Conservation (phyloP, 495 filamentous ascomycete species). For the Acidomyces sp. region DNA sequence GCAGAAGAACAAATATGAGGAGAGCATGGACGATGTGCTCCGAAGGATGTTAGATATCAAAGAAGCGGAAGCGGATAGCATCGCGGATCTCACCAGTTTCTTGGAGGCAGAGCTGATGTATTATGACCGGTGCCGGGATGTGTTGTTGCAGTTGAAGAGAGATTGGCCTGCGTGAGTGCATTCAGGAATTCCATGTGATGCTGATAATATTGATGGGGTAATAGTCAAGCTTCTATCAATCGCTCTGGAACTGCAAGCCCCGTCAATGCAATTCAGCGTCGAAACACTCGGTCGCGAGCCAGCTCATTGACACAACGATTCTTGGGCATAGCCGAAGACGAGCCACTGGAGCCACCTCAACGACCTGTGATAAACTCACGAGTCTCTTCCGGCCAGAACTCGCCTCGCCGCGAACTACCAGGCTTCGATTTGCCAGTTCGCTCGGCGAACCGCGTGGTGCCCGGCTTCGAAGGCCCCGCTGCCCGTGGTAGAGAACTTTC, state of each 20-base stretch:
- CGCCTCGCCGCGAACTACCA: conserved; percentile 26
- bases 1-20: conserved; percentile 93
- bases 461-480: conserved; percentile 46
- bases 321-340: conserved; percentile 43
- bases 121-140: conserved; percentile 77
- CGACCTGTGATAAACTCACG: conserved; percentile 43
- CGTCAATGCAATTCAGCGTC: conserved; percentile 27
- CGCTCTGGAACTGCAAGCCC: conserved; percentile 9
- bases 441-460: conserved; percentile 34
- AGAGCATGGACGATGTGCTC: conserved; percentile 83
- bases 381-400: conserved; percentile 28
- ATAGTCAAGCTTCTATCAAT: neutral
- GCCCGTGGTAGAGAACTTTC: conserved; percentile 39
- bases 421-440: conserved; percentile 29
- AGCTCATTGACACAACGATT: conserved; percentile 48
- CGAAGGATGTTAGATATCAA: conserved; percentile 95
- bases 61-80: conserved; percentile 73
- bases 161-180: conserved; percentile 45
- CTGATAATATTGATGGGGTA: conserved; percentile 17
- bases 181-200: neutral
- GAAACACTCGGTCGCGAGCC: conserved; percentile 45
- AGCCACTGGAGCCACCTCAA: conserved; percentile 37
- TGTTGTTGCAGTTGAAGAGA: conserved; percentile 50
- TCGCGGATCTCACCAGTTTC: conserved; percentile 67
- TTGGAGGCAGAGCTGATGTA: conserved; percentile 85